A percentile compares a stretch with the other conserved stretches of the same genome.
Evolutionary conservation across 2,329 filamentous ascomycete genomes (phyloP).

Genomic region (Fusarium sp.): DNA sequence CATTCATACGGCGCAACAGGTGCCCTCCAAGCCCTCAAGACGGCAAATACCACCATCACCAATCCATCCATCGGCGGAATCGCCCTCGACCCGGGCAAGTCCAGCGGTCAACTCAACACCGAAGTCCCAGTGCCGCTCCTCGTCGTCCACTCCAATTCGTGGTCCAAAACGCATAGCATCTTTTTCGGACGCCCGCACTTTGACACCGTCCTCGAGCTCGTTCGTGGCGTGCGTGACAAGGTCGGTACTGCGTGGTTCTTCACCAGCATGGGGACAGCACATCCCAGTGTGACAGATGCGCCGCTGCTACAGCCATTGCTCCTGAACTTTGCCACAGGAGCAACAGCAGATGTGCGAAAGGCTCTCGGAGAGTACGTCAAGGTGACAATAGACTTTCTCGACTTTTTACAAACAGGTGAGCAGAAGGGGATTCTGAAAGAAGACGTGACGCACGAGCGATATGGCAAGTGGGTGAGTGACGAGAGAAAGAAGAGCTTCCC

Average conservation of each 20-base stretch:
- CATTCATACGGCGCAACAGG: slow-evolving; percentile 77
- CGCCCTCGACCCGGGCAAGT: slow-evolving; percentile 75
- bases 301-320: slow-evolving; percentile 72
- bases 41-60: slow-evolving; percentile 46
- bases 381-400: slow-evolving; percentile 68
- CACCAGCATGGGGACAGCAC: slow-evolving; percentile 66
- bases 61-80: slow-evolving; percentile 66
- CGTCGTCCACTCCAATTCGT: slow-evolving; percentile 73
- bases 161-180: slow-evolving; percentile 67
- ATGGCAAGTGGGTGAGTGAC: slow-evolving; percentile 56
- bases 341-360: slow-evolving; percentile 67
- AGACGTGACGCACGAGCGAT: slow-evolving; percentile 58
- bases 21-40: slow-evolving; percentile 70
- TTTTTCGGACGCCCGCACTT: slow-evolving; percentile 76
- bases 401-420: slow-evolving; percentile 57
- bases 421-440: slow-evolving; percentile 63
- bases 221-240: slow-evolving; percentile 58
- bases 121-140: slow-evolving; percentile 70
- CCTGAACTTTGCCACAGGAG: slow-evolving; percentile 71
- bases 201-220: slow-evolving; percentile 69
- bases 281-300: slow-evolving; percentile 75
- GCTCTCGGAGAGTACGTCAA: slow-evolving; percentile 72
- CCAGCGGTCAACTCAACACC: slow-evolving; percentile 70
- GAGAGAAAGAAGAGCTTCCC: slow-evolving; percentile 49
- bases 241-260: slow-evolving; percentile 65